phyloP scores from a whole-genome alignment of 1,139 yeast genomes.

The Protomyces lactucae-debilis region DNA sequence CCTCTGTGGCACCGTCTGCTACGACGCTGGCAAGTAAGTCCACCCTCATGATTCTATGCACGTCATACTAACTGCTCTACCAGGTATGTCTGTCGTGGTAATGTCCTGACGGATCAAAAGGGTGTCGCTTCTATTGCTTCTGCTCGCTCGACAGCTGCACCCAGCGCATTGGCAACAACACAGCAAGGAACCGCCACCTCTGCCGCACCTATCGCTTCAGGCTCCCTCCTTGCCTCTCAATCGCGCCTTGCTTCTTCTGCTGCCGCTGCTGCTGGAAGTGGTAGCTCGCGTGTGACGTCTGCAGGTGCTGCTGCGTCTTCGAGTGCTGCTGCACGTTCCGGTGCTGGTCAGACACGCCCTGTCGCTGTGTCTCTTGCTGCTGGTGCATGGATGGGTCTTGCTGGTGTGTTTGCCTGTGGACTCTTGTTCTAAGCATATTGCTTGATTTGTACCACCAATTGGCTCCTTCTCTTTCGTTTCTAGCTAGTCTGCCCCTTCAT shows the following conservation, averaged over 20 bases:
- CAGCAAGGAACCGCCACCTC: constrained; percentile 20
- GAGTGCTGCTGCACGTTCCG: not conserved
- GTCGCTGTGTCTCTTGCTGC: not conserved
- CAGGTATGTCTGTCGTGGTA: constrained; percentile 4
- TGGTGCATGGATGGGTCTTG: not conserved
- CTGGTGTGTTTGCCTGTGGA: not conserved
- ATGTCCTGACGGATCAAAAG: constrained; percentile 7
- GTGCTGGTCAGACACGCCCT: not conserved
- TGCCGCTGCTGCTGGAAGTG: not conserved
- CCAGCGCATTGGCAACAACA: constrained; percentile 1
- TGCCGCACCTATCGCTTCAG: constrained; percentile 11
- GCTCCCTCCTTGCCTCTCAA: constrained; percentile 7
- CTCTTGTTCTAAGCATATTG: not conserved
- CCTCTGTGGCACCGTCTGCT: constrained; percentile 19
- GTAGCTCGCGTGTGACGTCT: not conserved
- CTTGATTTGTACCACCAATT: not conserved
- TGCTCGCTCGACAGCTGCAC: not conserved
- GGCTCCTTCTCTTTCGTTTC: not conserved
- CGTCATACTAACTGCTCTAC: too few relatives aligned
- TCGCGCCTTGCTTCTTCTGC: constrained; percentile 10
- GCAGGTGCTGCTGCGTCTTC: not conserved
- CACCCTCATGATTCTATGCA: not conserved
- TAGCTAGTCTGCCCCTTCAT: not conserved
- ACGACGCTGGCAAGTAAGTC: constrained; percentile 16
- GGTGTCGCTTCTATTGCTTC: constrained; percentile 10